phyloP scores from a whole-genome alignment of 208 protist genomes.

The Trichomonas gallinae region DNA sequence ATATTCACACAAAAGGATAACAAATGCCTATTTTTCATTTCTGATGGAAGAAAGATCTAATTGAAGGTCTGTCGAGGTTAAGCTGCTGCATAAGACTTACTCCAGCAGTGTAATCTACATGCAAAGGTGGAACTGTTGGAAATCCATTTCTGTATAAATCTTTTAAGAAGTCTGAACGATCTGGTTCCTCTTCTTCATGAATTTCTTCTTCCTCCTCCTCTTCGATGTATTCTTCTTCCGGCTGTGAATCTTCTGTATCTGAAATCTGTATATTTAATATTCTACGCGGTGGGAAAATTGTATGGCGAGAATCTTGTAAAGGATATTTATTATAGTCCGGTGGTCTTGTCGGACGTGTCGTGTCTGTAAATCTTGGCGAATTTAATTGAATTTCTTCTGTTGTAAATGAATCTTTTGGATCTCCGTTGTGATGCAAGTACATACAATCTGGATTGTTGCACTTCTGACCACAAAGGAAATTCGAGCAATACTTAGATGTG shows the following conservation, averaged over 20 bases:
- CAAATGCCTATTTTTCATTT: background rate
- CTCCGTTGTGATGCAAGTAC: conserved; percentile 58
- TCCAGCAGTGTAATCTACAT: background rate
- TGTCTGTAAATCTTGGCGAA: background rate
- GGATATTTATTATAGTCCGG: background rate
- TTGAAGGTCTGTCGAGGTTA: background rate
- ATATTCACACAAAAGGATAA: background rate
- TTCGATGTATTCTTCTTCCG: background rate
- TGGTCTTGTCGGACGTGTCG: background rate
- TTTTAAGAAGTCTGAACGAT: background rate
- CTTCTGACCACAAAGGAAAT: conserved; percentile 50
- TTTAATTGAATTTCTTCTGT: conserved; percentile 52
- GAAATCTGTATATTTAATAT: background rate
- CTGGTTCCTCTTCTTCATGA: background rate
- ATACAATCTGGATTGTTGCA: conserved; percentile 66
- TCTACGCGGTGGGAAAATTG: background rate
- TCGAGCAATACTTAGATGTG: conserved; percentile 66
- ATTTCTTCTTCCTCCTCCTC: background rate
- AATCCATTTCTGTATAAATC: background rate
- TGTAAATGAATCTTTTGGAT: conserved; percentile 46
- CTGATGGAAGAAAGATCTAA: background rate
- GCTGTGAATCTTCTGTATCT: background rate
- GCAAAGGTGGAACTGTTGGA: background rate
- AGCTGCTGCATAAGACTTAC: background rate
- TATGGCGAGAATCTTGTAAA: background rate